Base-by-base conservation (phyloP, 129 eudicot species). In the Saposhnikovia divaricata region DNA sequence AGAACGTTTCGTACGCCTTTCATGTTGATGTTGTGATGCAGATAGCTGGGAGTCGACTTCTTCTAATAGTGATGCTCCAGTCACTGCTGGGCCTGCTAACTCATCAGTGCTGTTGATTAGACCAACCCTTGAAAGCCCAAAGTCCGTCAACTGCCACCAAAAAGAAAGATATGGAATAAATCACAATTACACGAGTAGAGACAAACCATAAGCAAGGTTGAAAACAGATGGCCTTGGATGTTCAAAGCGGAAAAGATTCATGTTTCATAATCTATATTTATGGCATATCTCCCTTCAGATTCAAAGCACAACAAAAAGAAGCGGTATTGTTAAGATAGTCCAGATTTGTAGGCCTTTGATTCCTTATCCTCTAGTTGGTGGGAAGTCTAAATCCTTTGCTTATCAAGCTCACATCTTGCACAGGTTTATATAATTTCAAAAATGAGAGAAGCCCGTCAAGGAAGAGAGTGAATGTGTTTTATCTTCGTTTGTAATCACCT, bases 71-170 rank as follows among this genome's bases (percentile, higher is more conserved):
- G 98, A 87, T 13, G 93, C 86, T 78, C 92, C 93, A 85, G 93
- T 90, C 77, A 89, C 97, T 37, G 97, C 98, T 28, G 98, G 98
- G 80, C 97, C 98, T 78, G 98, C 92, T 74, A 95, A 85, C 80
- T 92, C 97, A 71, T 94, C 98, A 13, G 98, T 95, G 84, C 97
- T 95, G 91, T 94, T 86, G 81, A 95, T 95, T 50, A 95, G 92
- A 84, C 98, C 98, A 72, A 95, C 98, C 85, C 92, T 92, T 75
- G 98, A 95, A 50, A 95, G 96, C 89, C 98, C 98, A 87, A 95
- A 95, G 81, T 95, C 98, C 74, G 98, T 95, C 80, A 95, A 92
- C 98, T 92, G 96, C 81, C 83, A 86, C 82, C 82, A 85, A 81
- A 84, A 80, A 15, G 31, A 21, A 57, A 57, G 27, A 21, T 21